Evolutionary conservation across 2,329 filamentous ascomycete species (phyloP).

Genomic region (Thyridium curvatum): DNA sequence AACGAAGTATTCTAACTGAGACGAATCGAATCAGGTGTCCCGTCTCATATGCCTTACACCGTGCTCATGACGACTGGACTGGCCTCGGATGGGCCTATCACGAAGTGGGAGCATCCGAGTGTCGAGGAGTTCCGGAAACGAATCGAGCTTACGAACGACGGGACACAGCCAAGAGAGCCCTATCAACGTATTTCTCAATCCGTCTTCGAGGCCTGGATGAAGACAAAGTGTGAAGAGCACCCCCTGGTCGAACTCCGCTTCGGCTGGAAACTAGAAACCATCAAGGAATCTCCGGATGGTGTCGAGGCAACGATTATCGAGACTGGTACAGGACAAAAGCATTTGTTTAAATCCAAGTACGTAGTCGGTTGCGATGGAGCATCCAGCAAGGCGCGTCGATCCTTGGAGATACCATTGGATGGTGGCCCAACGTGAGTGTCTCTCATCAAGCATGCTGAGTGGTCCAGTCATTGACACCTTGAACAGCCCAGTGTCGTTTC

Average conservation of each 20-base stretch:
- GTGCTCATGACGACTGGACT: conserved; percentile 12
- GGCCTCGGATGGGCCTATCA: conserved; percentile 6
- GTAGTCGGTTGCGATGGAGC: conserved; percentile 6
- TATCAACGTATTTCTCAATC: conserved; percentile 23
- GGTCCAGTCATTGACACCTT: no score
- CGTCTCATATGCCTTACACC: conserved; percentile 8
- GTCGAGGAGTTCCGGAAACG: conserved; percentile 10
- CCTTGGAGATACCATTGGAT: conserved; percentile 3
- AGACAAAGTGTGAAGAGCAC: conserved; percentile 11
- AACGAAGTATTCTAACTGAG: no score
- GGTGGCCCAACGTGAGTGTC: conserved; percentile 7
- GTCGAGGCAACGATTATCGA: not conserved
- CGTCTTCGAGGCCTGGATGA: conserved; percentile 26
- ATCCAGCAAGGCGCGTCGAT: conserved; percentile 1
- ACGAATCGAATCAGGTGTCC: no score
- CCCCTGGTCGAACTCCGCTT: conserved; percentile 17
- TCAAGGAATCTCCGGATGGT: no score
- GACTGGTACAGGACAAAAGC: no score
- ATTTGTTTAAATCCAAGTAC: not conserved
- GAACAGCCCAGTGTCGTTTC: conserved; percentile 3
- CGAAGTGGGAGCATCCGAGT: conserved; percentile 9
- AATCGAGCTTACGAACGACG: conserved; percentile 22
- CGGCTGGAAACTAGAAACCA: conserved; percentile 13
- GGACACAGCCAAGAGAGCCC: conserved; percentile 20
- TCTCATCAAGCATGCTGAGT: no score